These are phyloP conservation scores for Debaryomyces castellii DNA, from an alignment of 805 yeast genomes.

Conservation along the genomic window DNA sequence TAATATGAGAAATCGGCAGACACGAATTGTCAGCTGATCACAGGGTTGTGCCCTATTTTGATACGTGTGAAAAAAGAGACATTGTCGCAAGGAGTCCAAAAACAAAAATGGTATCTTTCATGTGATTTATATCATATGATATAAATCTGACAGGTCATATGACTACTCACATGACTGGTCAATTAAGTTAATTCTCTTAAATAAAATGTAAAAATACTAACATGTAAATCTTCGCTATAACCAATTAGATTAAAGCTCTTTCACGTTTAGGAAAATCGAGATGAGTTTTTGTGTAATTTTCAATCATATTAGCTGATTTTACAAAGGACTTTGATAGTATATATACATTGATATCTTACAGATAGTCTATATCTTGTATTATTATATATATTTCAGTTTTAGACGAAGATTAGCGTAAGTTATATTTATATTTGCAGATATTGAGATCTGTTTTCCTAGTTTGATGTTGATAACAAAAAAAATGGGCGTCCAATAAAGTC, in stretches of 20 bases:
- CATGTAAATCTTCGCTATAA: not conserved
- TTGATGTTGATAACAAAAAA: not conserved
- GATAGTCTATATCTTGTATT: slow-evolving; percentile 2
- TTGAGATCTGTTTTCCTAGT: not conserved
- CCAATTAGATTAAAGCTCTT: slow-evolving; percentile 4
- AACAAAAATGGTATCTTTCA: not conserved
- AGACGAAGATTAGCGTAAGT: not conserved
- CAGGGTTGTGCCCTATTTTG: not conserved
- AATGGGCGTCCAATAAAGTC: not conserved
- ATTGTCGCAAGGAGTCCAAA: no score
- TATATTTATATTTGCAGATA: not conserved
- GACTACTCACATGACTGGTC: not conserved
- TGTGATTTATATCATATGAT: not conserved
- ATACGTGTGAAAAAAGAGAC: no score
- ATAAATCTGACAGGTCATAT: no score
- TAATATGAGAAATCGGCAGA: not conserved
- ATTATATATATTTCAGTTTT: slow-evolving; percentile 1
- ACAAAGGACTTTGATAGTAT: not conserved
- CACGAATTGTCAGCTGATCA: not conserved
- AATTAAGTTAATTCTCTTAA: not conserved
- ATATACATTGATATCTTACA: not conserved
- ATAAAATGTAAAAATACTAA: not conserved
- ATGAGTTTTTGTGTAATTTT: slow-evolving; percentile 4
- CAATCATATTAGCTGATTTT: slow-evolving; percentile 6
- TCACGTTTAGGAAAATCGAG: slow-evolving; percentile 1